Conservation (phyloP, 805 yeast species). For the Wickerhamiella kazuoi region DNA sequence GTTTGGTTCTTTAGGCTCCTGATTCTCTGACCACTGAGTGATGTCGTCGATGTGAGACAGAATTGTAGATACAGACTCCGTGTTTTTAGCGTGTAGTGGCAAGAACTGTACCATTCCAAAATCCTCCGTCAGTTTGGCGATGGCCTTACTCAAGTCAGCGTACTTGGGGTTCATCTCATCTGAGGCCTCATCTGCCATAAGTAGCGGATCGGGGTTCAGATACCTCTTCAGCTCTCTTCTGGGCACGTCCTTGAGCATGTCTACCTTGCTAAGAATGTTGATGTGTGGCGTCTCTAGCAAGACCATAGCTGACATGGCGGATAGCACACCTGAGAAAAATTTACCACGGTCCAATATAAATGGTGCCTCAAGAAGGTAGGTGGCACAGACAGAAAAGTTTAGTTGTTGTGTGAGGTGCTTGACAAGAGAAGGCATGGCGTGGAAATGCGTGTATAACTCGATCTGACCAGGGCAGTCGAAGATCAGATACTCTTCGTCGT, state of each 20-base stretch:
- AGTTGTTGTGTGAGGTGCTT: conserved; percentile 64
- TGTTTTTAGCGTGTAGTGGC: conserved; percentile 66
- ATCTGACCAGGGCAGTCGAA: conserved; percentile 73
- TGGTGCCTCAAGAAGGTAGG: conserved; percentile 84
- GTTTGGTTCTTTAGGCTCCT: conserved; percentile 91
- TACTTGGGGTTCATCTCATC: conserved; percentile 43
- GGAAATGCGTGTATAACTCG: conserved; percentile 85
- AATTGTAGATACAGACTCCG: conserved; percentile 63
- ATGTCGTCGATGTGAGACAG: conserved; percentile 87
- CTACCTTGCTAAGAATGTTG: conserved; percentile 73
- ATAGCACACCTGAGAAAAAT: conserved; percentile 84
- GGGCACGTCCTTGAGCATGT: conserved; percentile 62
- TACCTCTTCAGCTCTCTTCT: conserved; percentile 65
- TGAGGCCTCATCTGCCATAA: conserved; percentile 35
- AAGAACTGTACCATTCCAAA: conserved; percentile 97
- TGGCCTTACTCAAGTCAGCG: conserved; percentile 53
- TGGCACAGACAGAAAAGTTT: conserved; percentile 79
- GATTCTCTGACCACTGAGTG: conserved; percentile 93
- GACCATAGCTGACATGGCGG: conserved; percentile 98
- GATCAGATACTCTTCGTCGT: conserved; percentile 73
- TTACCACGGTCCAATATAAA: conserved; percentile 80
- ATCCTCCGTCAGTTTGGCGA: conserved; percentile 85
- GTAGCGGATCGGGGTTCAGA: conserved; percentile 78
- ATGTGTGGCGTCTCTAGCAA: conserved; percentile 87
- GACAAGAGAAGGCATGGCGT: conserved; percentile 77